Evolutionary conservation across 1,284 basidiomycete genomes (phyloP).

Genomic region (Ustilago esculenta): DNA sequence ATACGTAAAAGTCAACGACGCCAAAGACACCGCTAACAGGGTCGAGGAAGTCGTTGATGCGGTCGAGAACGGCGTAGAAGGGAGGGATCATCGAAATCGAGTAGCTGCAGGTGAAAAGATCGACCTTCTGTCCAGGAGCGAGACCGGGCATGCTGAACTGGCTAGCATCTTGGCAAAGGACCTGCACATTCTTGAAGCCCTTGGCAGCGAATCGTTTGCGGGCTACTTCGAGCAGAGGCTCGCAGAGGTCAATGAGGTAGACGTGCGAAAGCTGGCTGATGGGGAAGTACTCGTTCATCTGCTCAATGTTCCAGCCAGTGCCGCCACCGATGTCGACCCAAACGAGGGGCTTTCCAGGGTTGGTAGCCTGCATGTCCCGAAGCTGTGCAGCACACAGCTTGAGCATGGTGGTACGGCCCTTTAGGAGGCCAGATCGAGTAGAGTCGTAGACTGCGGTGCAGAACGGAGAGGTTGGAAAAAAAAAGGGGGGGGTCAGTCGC

Average conservation of each 20-base stretch:
- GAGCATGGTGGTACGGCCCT: constrained; percentile 65
- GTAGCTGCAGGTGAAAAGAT: constrained; percentile 67
- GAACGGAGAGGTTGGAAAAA: too few species aligned
- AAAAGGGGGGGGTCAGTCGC: too few species aligned
- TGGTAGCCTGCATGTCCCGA: constrained; percentile 68
- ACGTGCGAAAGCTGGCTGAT: constrained; percentile 69
- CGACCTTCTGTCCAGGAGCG: constrained; percentile 54
- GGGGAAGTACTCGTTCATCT: constrained; percentile 79
- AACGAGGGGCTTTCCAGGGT: constrained; percentile 72
- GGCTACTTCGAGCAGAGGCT: constrained; percentile 79
- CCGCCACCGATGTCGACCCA: constrained; percentile 87
- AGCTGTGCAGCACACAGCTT: constrained; percentile 77
- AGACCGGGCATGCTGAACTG: constrained; percentile 75
- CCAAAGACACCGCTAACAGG: constrained; percentile 76
- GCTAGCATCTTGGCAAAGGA: constrained; percentile 79
- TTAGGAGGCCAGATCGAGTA: constrained; percentile 63
- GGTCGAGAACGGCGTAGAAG: constrained; percentile 77
- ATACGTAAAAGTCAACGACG: constrained; percentile 84
- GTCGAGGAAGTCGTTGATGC: constrained; percentile 77
- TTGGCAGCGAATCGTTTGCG: constrained; percentile 75
- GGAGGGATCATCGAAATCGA: constrained; percentile 72
- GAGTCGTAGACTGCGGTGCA: constrained; percentile 65
- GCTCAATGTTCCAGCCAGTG: constrained; percentile 83
- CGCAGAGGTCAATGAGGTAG: constrained; percentile 80
- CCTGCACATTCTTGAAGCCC: constrained; percentile 80